Conservation (phyloP, 1,284 basidiomycete species). For the Irpex rosettiformis region DNA sequence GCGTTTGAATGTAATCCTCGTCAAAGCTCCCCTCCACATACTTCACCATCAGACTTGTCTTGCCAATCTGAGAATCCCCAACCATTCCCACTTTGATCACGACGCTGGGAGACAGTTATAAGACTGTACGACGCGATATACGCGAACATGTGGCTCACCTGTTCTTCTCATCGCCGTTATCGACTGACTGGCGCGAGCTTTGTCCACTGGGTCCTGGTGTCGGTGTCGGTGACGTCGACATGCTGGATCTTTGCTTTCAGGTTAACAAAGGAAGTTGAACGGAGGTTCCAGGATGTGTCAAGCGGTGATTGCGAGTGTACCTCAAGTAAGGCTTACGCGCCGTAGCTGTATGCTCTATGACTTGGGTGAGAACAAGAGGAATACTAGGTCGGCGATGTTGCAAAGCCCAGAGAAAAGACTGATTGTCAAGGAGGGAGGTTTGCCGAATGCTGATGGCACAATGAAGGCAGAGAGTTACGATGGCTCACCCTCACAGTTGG, state of each 20-base stretch:
- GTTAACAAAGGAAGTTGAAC: background rate
- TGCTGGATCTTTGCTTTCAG: slow-evolving; percentile 16
- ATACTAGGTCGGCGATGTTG: slow-evolving; percentile 15
- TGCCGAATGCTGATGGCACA: slow-evolving; percentile 21
- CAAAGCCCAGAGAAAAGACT: slow-evolving; percentile 20
- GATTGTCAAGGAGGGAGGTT: slow-evolving; percentile 30
- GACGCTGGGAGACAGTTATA: slow-evolving; percentile 51
- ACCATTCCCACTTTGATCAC: slow-evolving; percentile 99
- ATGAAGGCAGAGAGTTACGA: slow-evolving; percentile 14
- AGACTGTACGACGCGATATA: slow-evolving; percentile 7
- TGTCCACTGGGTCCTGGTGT: slow-evolving; percentile 46
- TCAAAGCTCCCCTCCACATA: slow-evolving; percentile 97
- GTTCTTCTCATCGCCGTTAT: slow-evolving; percentile 76
- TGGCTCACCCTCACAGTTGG: slow-evolving; percentile 18
- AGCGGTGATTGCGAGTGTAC: background rate
- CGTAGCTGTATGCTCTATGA: background rate
- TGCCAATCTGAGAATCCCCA: slow-evolving; percentile 97
- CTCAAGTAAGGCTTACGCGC: background rate
- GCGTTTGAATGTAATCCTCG: slow-evolving; percentile 99
- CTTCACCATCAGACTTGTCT: slow-evolving; percentile 98
- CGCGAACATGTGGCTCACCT: slow-evolving; percentile 37
- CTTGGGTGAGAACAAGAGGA: background rate
- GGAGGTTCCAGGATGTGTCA: background rate
- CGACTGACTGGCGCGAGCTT: slow-evolving; percentile 39
- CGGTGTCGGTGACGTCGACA: slow-evolving; percentile 32